Conservation (phyloP, 805 yeast genomes). For the Yarrowia sp. region DNA sequence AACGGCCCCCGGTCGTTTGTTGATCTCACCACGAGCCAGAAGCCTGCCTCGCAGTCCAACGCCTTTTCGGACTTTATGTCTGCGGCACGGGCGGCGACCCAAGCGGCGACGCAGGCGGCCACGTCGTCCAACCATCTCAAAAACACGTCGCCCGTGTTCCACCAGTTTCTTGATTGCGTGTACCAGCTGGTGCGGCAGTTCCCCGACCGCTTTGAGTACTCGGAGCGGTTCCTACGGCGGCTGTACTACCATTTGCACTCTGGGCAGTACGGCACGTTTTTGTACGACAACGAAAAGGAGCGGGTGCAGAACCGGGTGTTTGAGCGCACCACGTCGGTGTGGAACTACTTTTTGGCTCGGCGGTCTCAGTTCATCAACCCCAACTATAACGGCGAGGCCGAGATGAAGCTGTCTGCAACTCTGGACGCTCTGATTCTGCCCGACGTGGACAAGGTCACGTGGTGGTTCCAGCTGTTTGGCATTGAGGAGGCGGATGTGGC, state of each 20-base stretch:
- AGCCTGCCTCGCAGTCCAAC: background rate
- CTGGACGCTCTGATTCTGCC: constrained; percentile 51
- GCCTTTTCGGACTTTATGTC: constrained; percentile 20
- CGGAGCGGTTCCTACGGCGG: constrained; percentile 81
- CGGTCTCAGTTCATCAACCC: constrained; percentile 62
- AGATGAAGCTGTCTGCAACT: constrained; percentile 33
- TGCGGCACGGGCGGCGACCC: constrained; percentile 23
- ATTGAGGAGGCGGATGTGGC: background rate
- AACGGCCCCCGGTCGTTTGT: constrained; percentile 26
- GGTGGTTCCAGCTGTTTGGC: constrained; percentile 90
- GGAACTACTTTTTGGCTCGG: constrained; percentile 90
- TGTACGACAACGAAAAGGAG: constrained; percentile 72
- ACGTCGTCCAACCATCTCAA: constrained; percentile 52
- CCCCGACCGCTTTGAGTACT: constrained; percentile 76
- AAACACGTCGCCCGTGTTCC: constrained; percentile 85
- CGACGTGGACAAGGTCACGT: constrained; percentile 57
- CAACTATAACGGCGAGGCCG: constrained; percentile 39
- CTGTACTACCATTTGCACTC: constrained; percentile 84
- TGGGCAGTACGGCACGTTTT: constrained; percentile 91
- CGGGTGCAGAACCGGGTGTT: constrained; percentile 44
- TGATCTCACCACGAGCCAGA: background rate
- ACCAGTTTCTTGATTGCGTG: constrained; percentile 87
- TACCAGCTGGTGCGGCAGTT: constrained; percentile 72
- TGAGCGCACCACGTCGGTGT: constrained; percentile 66
- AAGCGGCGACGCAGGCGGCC: constrained; percentile 43